Percentiles rank a stretch among this genome's conserved stretches.
phyloP scores from a whole-genome alignment of 2,329 filamentous ascomycete species.

The Beauveria caledonica region DNA sequence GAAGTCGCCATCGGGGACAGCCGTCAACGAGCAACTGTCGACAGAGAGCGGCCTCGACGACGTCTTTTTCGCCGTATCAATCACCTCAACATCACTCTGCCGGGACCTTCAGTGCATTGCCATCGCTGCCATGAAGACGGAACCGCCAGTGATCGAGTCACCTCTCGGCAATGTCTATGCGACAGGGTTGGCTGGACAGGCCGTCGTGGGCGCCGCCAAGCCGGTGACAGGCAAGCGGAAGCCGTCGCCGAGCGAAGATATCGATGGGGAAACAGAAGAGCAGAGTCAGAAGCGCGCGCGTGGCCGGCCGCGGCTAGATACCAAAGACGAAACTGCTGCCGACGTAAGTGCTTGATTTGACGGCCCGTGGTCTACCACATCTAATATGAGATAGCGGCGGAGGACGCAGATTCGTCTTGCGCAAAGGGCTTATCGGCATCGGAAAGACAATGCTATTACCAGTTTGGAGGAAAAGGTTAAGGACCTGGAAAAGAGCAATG shows the following conservation, averaged over 20 bases:
- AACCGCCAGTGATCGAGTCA: not conserved
- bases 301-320: constrained; percentile 67
- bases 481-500: constrained; percentile 59
- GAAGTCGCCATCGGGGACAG: not conserved
- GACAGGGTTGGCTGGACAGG: not conserved
- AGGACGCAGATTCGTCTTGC: constrained; percentile 82
- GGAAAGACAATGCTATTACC: constrained; percentile 75
- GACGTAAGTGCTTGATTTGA: constrained; percentile 53
- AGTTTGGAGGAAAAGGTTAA: constrained; percentile 63
- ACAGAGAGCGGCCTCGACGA: not conserved
- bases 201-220: not conserved
- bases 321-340: constrained; percentile 67
- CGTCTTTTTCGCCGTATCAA: not conserved
- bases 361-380: constrained; percentile 1
- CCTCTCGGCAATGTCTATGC: not conserved
- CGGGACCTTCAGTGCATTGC: too few relatives aligned
- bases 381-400: constrained; percentile 50
- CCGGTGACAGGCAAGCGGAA: constrained; percentile 15
- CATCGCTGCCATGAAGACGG: constrained; percentile 2
- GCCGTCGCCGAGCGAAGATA: constrained; percentile 14
- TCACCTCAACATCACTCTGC: not conserved
- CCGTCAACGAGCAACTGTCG: not conserved
- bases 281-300: constrained; percentile 53
- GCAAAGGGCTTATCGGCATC: constrained; percentile 74
- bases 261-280: constrained; percentile 28